A percentile compares a stretch with the other conserved stretches of the same genome.
Conservation (phyloP, 768 basidiomycete species). For the Rhizopogon sp. region DNA sequence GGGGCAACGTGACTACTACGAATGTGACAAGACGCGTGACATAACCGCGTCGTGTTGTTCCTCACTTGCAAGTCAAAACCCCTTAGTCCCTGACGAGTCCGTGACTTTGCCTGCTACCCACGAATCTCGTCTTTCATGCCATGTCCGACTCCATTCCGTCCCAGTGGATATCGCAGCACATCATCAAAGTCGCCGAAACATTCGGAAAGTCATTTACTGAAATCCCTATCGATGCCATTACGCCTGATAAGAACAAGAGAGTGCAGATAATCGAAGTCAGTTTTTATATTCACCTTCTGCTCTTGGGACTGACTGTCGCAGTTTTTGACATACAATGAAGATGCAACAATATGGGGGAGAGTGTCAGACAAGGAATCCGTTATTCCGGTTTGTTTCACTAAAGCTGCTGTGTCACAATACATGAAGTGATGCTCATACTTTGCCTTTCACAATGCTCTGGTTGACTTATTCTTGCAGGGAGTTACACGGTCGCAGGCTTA, state of each 20-base stretch:
- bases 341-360: conserved; percentile 55
- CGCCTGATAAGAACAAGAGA: conserved; percentile 37
- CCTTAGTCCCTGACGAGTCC: no score
- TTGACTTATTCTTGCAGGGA: conserved; percentile 13
- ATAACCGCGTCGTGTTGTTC: conserved; percentile 3
- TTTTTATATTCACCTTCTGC: not conserved
- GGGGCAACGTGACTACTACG: not conserved
- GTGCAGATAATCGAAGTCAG: conserved; percentile 57
- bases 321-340: conserved; percentile 50
- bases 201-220: conserved; percentile 41
- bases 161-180: conserved; percentile 57
- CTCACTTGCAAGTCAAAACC: no score
- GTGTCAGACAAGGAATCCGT: conserved; percentile 52
- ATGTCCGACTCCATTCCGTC: conserved; percentile 32
- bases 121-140: no score
- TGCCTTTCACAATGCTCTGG: not conserved
- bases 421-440: conserved; percentile 27
- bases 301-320: conserved; percentile 19
- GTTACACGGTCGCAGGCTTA: conserved; percentile 30
- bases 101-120: not conserved
- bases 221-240: not conserved
- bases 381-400: conserved; percentile 52
- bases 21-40: conserved; percentile 3
- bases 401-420: conserved; percentile 43
- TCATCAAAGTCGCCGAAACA: conserved; percentile 44